phyloP scores from a whole-genome alignment of 2,329 filamentous ascomycete genomes.

The Aschersonia sp. region DNA sequence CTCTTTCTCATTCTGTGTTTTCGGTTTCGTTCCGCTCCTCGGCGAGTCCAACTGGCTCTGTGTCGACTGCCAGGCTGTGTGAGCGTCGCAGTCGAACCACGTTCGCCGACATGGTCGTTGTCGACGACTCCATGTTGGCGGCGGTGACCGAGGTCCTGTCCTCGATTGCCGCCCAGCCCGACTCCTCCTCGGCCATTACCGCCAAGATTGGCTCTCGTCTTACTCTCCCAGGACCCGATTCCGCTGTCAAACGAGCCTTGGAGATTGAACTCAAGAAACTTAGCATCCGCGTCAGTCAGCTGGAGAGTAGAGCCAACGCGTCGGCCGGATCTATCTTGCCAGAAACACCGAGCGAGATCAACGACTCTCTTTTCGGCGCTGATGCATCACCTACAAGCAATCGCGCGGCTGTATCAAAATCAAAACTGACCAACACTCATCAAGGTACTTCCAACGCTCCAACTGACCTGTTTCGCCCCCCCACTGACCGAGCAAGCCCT shows the following conservation, averaged over 20 bases:
- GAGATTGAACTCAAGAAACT: slow-evolving; percentile 75
- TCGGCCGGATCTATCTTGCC: slow-evolving; percentile 49
- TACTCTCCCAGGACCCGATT: slow-evolving; percentile 63
- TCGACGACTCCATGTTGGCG: slow-evolving; percentile 38
- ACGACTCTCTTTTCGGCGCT: slow-evolving; percentile 48
- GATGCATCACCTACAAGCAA: slow-evolving; percentile 29
- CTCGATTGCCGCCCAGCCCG: slow-evolving; percentile 31
- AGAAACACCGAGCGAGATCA: slow-evolving; percentile 67
- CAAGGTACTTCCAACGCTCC: slow-evolving; percentile 25
- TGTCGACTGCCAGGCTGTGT: neutral
- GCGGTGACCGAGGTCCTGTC: slow-evolving; percentile 39
- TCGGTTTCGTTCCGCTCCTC: neutral
- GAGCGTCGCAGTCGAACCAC: slow-evolving; percentile 9
- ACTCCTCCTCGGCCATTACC: slow-evolving; percentile 22
- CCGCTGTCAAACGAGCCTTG: slow-evolving; percentile 60
- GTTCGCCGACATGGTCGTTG: slow-evolving; percentile 25
- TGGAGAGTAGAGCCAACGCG: slow-evolving; percentile 64
- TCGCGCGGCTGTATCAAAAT: slow-evolving; percentile 20
- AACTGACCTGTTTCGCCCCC: slow-evolving; percentile 17
- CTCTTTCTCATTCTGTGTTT: neutral
- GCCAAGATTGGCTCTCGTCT: slow-evolving; percentile 35
- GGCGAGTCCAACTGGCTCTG: neutral
- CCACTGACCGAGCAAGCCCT: slow-evolving; percentile 70
- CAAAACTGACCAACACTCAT: slow-evolving; percentile 31
- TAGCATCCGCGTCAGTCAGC: slow-evolving; percentile 60